phyloP scores from a whole-genome alignment of 139 green algal genomes.

The Dunaliella primolecta region DNA sequence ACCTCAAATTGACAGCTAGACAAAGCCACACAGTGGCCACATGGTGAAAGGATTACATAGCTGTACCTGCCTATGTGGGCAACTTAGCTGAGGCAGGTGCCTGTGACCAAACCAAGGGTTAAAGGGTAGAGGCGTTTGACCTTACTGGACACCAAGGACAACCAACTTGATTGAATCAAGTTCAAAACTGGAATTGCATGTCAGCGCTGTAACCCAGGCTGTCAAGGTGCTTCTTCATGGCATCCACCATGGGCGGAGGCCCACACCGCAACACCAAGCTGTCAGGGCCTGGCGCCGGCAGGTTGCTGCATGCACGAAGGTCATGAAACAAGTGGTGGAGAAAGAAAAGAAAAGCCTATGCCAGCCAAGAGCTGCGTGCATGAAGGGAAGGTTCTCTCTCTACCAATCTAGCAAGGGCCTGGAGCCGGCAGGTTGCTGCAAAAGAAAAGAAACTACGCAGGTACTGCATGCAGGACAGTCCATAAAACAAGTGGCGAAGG shows the following conservation, averaged over 20 bases:
- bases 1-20: no score
- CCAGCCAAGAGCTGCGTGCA: no score
- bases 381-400: no score
- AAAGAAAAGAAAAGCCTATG: no score
- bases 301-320: neutral
- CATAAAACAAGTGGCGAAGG: no score
- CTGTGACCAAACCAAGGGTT: no score
- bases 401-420: neutral
- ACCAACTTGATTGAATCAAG: no score
- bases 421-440: neutral
- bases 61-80: neutral
- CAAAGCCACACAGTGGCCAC: no score
- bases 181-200: constrained; percentile 87
- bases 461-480: neutral
- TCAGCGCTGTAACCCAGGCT: constrained; percentile 72
- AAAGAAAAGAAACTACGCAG: neutral
- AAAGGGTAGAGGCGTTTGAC: no score
- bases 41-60: no score
- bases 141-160: no score
- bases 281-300: constrained; percentile 21
- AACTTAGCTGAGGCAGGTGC: neutral
- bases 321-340: no score
- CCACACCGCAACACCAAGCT: constrained; percentile 80
- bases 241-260: constrained; percentile 84
- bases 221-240: constrained; percentile 75